Conservation (phyloP, 352 stramenopile genomes). For the Globisporangium iwayamae region DNA sequence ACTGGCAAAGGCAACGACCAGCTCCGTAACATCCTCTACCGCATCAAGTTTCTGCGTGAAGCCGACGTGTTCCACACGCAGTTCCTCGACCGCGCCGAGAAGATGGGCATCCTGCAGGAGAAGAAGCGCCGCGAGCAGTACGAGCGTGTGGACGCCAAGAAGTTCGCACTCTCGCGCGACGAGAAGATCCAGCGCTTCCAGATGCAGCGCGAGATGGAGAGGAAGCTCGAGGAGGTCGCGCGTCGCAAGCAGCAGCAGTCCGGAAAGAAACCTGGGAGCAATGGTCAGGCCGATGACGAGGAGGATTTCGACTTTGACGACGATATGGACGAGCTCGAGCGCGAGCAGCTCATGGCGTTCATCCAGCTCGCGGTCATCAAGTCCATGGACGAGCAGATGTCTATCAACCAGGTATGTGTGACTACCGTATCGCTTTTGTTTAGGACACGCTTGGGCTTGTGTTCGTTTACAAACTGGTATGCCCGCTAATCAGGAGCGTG, state of each 20-base stretch:
- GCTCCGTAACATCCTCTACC: conserved; percentile 56
- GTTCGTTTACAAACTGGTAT: too few species aligned
- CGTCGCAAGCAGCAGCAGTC: conserved; percentile 34
- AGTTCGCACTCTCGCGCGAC: conserved; percentile 64
- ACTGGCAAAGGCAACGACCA: conserved; percentile 31
- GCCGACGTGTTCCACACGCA: conserved; percentile 75
- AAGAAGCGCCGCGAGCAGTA: conserved; percentile 76
- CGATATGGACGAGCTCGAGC: conserved; percentile 72
- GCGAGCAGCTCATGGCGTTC: conserved; percentile 80
- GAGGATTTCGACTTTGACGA: conserved; percentile 45
- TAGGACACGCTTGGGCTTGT: not conserved
- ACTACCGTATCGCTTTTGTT: not conserved
- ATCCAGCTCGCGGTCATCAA: conserved; percentile 75
- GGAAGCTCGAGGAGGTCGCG: conserved; percentile 57
- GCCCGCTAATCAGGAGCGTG: conserved; percentile 35
- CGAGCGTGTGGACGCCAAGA: conserved; percentile 63
- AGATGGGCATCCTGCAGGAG: conserved; percentile 51
- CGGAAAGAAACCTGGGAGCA: conserved; percentile 16
- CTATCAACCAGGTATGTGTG: conserved; percentile 54
- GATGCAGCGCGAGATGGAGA: conserved; percentile 71
- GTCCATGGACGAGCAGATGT: conserved; percentile 70
- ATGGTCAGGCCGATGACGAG: conserved; percentile 20
- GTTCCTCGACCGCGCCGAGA: conserved; percentile 70
- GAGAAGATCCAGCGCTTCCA: conserved; percentile 84
- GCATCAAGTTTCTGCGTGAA: conserved; percentile 65